Base-by-base conservation (phyloP, 108 stramenopile genomes). In the Aurantiochytrium sp. region DNA sequence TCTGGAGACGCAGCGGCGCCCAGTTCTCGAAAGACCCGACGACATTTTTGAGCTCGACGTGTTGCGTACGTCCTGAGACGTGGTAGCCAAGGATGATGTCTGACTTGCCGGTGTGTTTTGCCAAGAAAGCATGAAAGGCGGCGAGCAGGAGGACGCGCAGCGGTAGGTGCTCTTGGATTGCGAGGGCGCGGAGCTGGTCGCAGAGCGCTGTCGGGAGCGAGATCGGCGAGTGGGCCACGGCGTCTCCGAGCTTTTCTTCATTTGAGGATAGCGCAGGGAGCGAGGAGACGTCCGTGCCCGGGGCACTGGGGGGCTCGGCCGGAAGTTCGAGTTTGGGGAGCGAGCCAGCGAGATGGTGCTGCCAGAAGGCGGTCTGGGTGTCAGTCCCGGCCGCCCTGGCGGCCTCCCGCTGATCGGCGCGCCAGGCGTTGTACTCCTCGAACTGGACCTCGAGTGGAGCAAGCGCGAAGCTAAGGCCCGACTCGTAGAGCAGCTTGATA, bases 401-500 rank as follows among this genome's bases (percentile, higher is more conserved):
- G 0, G 59, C 59, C 2, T 65, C 59, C 22, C 59, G 59, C 19
- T 65, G 59, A 27, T 81, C 42, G 42, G 73, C 2, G 19, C 45
- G 39, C 73, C 73, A 81, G 1, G 45, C 39, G 10, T 81, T 81
- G 45, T 81, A 81, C 27, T 81, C 73, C n/a, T 81, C 73, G 30
- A 27, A 81, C 45, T 81, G 73, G 1, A 81, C 45, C 73, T 81
- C 73, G 73, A 81, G 73, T 12, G 73, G 73, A 6, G 73, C 21
- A 6, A 81, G 73, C n/a, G 73, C 8, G 45, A 81, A 81, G 24
- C 45, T 3, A 12, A 81, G 6, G 45, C 42, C 42, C 12, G 73
- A 41, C 2, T 81, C 73, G 45, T 81, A 81, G n/a, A 81, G 45
- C 42, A 81, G 45, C 73, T 81, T 81, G 42, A 81, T 24, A 24